These are phyloP conservation scores for Aphanomyces invadans DNA, from an alignment of 352 stramenopile species.

Conservation along the genomic window DNA sequence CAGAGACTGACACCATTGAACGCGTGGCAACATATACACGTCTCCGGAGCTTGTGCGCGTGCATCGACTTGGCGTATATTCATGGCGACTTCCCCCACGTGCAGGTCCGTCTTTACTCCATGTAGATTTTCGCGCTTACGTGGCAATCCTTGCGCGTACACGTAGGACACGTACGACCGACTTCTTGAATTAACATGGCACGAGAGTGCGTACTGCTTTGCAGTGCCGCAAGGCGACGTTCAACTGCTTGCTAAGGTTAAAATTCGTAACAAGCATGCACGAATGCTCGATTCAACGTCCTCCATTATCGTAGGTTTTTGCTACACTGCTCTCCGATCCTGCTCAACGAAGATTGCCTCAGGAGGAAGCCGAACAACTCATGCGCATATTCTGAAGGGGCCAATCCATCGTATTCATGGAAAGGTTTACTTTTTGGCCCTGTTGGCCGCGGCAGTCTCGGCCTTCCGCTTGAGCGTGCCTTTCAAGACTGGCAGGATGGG, in stretches of 20 bases:
- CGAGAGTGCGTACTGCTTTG: constrained; percentile 10
- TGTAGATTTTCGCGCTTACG: background rate
- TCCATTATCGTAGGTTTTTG: constrained; percentile 9
- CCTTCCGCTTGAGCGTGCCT: constrained; percentile 76
- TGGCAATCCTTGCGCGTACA: background rate
- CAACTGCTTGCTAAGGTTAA: background rate
- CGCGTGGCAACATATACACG: background rate
- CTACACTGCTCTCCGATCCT: constrained; percentile 5
- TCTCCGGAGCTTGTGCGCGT: background rate
- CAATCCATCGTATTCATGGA: background rate
- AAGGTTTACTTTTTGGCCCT: constrained; percentile 28
- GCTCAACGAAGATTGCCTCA: background rate
- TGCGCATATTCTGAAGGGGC: background rate
- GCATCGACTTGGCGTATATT: constrained; percentile 7
- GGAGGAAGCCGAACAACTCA: background rate
- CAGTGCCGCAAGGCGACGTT: background rate
- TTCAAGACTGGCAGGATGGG: constrained; percentile 74
- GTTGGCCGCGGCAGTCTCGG: constrained; percentile 31
- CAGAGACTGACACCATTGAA: background rate
- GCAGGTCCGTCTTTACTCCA: background rate
- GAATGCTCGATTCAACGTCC: background rate
- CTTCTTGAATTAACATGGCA: constrained; percentile 14
- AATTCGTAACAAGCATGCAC: too few relatives aligned
- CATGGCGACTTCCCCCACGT: background rate
- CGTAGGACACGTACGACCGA: background rate